Evolutionary conservation across 495 filamentous ascomycete genomes (phyloP).

Genomic region (Amphirosellinia nigrospora): DNA sequence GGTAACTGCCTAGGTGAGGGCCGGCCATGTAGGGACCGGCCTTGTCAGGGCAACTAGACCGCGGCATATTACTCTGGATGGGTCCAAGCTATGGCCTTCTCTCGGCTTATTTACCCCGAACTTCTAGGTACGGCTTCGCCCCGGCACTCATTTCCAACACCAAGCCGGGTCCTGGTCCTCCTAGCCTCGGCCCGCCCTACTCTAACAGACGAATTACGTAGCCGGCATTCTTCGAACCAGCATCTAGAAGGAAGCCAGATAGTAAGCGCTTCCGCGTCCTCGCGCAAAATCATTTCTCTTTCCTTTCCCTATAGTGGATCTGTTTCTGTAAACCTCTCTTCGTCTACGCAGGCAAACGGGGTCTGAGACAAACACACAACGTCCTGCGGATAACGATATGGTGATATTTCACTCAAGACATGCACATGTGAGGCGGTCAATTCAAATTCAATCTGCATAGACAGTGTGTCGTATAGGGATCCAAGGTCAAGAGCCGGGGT

Average conservation of each 20-base stretch:
- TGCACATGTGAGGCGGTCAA: constrained; percentile 17
- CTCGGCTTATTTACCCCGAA: constrained; percentile 18
- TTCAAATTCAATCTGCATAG: constrained; percentile 20
- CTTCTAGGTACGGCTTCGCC: constrained; percentile 21
- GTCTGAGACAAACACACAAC: not conserved
- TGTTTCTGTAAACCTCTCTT: not conserved
- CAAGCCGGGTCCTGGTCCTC: constrained; percentile 12
- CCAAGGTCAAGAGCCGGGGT: constrained; percentile 5
- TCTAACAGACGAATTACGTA: constrained; percentile 8
- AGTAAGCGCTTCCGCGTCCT: constrained; percentile 19
- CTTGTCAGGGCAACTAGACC: not conserved
- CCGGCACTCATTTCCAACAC: constrained; percentile 19
- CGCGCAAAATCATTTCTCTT: not conserved
- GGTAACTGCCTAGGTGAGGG: constrained; percentile 3
- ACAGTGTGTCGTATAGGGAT: not conserved
- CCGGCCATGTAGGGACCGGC: not conserved
- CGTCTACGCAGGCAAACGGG: constrained; percentile 4
- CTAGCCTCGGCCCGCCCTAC: constrained; percentile 17
- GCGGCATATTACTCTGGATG: constrained; percentile 17
- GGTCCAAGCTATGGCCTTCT: constrained; percentile 12
- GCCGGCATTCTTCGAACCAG: constrained; percentile 7
- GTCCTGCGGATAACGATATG: not conserved
- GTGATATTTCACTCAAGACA: constrained; percentile 1
- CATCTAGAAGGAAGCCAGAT: not conserved
- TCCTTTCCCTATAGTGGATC: not conserved